Percentiles rank a stretch among this genome's conserved stretches.
phyloP scores from a whole-genome alignment of 164 flowering plant genomes.

The Macadamia integrifolia region DNA sequence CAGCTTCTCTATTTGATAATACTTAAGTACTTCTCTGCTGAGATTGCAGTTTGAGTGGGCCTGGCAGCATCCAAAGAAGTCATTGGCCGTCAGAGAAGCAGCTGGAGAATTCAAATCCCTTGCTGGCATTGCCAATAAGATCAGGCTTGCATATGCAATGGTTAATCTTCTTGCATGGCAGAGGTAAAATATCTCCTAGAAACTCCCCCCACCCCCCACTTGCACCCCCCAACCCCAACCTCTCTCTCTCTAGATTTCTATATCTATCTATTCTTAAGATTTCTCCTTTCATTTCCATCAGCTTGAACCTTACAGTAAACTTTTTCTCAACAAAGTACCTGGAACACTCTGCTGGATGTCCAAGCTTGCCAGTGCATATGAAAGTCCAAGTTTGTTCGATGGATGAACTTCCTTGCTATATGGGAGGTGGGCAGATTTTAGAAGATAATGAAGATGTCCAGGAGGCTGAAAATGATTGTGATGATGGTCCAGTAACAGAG shows the following conservation, averaged over 20 bases:
- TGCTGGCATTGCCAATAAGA: conserved; percentile 64
- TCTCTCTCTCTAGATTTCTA: background rate
- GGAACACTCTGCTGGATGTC: conserved; percentile 52
- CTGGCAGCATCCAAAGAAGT: conserved; percentile 91
- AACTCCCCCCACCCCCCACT: background rate
- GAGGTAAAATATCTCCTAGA: conserved; percentile 30
- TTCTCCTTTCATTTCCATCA: conserved; percentile 19
- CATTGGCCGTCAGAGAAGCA: conserved; percentile 70
- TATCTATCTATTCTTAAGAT: background rate
- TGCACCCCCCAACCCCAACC: background rate
- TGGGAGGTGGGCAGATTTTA: conserved; percentile 12
- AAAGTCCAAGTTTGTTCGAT: conserved; percentile 54
- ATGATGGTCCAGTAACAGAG: conserved; percentile 2
- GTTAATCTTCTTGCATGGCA: conserved; percentile 79
- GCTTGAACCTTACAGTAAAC: conserved; percentile 69
- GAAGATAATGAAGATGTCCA: conserved; percentile 4
- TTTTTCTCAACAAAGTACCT: conserved; percentile 79
- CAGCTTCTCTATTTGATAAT: background rate
- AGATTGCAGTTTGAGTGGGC: conserved; percentile 96
- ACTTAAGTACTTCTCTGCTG: conserved; percentile 3
- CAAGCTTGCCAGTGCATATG: conserved; percentile 70
- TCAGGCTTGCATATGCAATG: conserved; percentile 84
- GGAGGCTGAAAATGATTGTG: background rate
- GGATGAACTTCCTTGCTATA: conserved; percentile 80
- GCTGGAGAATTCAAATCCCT: conserved; percentile 68